Percentiles rank a stretch among this genome's conserved stretches.
Conservation (phyloP, 169 alveolate species). For the Plasmodium relictum region DNA sequence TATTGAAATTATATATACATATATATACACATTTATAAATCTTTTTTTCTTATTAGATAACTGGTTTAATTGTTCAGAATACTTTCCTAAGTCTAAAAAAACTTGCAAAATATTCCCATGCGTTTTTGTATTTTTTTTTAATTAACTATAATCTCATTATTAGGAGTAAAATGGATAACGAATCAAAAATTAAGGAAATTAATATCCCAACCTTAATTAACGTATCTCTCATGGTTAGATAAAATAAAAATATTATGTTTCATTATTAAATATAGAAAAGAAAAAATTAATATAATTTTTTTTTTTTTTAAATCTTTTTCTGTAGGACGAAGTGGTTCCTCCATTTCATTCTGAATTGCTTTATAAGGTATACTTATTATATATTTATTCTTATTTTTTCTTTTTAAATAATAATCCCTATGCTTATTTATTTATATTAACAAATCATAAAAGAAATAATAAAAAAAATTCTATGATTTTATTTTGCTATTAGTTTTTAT, state of each 20-base stretch:
- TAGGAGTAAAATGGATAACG: slow-evolving; percentile 65
- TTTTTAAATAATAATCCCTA: no score
- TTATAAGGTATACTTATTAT: slow-evolving; percentile 21
- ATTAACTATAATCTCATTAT: slow-evolving; percentile 20
- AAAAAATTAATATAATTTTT: background rate
- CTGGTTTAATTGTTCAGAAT: slow-evolving; percentile 51
- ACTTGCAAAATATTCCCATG: background rate
- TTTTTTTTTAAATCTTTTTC: slow-evolving; percentile 9
- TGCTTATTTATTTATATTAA: no score
- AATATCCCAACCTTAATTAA: slow-evolving; percentile 27
- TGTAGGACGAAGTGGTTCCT: slow-evolving; percentile 33
- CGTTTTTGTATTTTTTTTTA: slow-evolving; percentile 28
- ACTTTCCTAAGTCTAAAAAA: slow-evolving; percentile 43
- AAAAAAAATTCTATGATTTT: no score
- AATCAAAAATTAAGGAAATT: slow-evolving; percentile 27
- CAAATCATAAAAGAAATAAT: no score
- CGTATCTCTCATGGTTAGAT: slow-evolving; percentile 28
- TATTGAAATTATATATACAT: background rate
- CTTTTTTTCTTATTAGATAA: slow-evolving; percentile 1
- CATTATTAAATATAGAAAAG: background rate
- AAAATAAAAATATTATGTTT: background rate
- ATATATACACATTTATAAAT: background rate
- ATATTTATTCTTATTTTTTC: background rate
- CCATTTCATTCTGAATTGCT: slow-evolving; percentile 12
- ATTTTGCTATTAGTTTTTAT: background rate